Base-by-base conservation (phyloP, 306 rosid species). In the Carpinus fangiana region DNA sequence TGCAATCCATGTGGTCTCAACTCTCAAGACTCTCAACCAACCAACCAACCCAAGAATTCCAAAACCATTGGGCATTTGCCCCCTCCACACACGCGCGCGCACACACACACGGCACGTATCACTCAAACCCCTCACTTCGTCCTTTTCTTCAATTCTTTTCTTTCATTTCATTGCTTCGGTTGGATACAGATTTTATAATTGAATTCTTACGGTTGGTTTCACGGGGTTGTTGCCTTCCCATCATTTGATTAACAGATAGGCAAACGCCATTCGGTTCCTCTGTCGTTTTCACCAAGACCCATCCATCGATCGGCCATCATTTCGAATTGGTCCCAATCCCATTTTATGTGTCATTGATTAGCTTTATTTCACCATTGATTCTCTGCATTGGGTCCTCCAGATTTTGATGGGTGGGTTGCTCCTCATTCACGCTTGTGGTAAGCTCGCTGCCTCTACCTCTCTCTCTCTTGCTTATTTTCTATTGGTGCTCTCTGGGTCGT, bases 201-300 rank as follows among this genome's bases (percentile, higher is more conserved):
- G 34, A 12, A 4, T 48, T 12, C 65, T 59, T 23, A 12, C 65
- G 65, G 65, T 21, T 59, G 18, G 20, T 21, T 23, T 23, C 65
- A 10, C 36, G 65, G 65, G 65, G 65, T 59, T 59, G 65, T 59
- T 23, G 65, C 65, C 6, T 59, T 59, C 65, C 65, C 65, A 59
- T 59, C 65, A 55, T 41, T 54, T 55, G 61, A 18, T 16, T 55
- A 18, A 8, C 16, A 23, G 16, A 21, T 48, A 10, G 52, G 3
- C 52, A 21, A 11, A n/a, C 16, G 13, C 36, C 65, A 8, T 59
- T 57, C 13, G 13, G 65, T 59, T 59, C 5, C 36, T 59, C 34
- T 59, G 65, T 59, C 36, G 65, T 59, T 59, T 59, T 59, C 65
- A 23, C 36, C 23, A 23, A 59, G 31, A 57, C 31, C 34, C 2